Conservation (phyloP, 2,329 filamentous ascomycete species). For the Trichoderma cornu-damae region DNA sequence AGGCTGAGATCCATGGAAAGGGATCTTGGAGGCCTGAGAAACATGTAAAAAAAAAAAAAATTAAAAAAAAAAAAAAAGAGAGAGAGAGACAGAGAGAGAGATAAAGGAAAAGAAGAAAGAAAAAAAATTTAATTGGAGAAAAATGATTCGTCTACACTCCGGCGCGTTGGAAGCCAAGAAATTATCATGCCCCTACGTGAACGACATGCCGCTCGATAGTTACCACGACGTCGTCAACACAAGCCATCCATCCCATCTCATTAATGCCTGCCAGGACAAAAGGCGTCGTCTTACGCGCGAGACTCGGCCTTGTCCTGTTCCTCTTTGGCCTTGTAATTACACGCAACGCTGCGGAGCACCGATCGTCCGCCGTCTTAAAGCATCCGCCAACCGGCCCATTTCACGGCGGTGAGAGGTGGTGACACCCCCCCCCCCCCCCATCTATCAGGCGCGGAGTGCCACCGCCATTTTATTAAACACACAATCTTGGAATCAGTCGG, state of each 20-base stretch:
- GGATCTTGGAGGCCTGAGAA: conserved; percentile 50
- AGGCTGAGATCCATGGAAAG: conserved; percentile 51
- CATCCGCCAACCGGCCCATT: not conserved
- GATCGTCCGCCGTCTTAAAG: not conserved
- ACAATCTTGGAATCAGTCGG: not conserved
- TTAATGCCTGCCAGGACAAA: too few species aligned
- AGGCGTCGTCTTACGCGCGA: not conserved
- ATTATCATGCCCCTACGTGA: conserved; percentile 9
- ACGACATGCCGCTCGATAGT: too few species aligned
- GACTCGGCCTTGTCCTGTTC: conserved; percentile 15
- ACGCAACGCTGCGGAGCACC: not conserved
- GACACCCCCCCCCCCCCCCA: too few species aligned
- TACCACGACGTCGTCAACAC: too few species aligned
- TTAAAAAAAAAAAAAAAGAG: too few species aligned
- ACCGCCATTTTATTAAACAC: too few species aligned
- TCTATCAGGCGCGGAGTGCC: not conserved
- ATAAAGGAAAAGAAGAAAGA: too few species aligned
- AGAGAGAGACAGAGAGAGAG: too few species aligned
- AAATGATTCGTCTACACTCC: too few species aligned
- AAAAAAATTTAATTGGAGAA: too few species aligned
- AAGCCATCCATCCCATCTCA: too few species aligned
- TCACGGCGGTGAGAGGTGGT: too few species aligned
- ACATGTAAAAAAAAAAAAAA: conserved; percentile 45
- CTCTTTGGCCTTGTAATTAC: conserved; percentile 41
- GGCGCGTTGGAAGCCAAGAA: not conserved